phyloP scores from a whole-genome alignment of 2,329 filamentous ascomycete species.

The Colletotrichum sp. region DNA sequence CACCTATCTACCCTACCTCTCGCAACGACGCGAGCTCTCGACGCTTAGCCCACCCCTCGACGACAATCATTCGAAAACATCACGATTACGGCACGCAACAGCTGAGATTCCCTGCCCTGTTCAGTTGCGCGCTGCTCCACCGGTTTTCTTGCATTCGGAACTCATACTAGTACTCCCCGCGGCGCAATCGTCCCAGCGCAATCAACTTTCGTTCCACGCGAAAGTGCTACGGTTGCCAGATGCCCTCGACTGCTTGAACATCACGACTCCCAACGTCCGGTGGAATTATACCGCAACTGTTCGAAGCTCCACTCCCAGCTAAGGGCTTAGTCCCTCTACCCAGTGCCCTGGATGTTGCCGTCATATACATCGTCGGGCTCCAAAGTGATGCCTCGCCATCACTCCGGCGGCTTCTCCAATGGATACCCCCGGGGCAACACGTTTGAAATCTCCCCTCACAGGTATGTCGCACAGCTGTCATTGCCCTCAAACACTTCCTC shows the following conservation, averaged over 20 bases:
- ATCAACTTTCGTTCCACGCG: background rate
- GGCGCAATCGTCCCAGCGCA: background rate
- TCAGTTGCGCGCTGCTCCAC: background rate
- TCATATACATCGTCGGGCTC: conserved; percentile 57
- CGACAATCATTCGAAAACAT: background rate
- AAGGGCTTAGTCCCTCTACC: background rate
- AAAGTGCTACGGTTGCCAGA: conserved; percentile 15
- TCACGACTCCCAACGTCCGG: conserved; percentile 5
- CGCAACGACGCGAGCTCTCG: background rate
- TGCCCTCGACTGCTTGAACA: conserved; percentile 35
- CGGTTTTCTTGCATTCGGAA: background rate
- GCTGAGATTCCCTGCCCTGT: background rate
- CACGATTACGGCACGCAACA: background rate
- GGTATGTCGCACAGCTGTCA: conserved; percentile 57
- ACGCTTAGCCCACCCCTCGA: background rate
- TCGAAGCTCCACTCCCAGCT: conserved; percentile 5
- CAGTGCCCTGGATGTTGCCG: conserved; percentile 56
- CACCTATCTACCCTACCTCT: background rate
- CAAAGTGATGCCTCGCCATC: conserved; percentile 87
- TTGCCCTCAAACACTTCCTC: background rate
- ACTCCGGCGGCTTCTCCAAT: conserved; percentile 77
- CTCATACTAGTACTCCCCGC: background rate
- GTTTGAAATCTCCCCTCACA: conserved; percentile 88
- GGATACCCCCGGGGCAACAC: conserved; percentile 80
- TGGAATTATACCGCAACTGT: background rate